A percentile compares a stretch with the other conserved stretches of the same genome.
phyloP scores from a whole-genome alignment of 352 stramenopile species.

The Phytopythium sindhum region DNA sequence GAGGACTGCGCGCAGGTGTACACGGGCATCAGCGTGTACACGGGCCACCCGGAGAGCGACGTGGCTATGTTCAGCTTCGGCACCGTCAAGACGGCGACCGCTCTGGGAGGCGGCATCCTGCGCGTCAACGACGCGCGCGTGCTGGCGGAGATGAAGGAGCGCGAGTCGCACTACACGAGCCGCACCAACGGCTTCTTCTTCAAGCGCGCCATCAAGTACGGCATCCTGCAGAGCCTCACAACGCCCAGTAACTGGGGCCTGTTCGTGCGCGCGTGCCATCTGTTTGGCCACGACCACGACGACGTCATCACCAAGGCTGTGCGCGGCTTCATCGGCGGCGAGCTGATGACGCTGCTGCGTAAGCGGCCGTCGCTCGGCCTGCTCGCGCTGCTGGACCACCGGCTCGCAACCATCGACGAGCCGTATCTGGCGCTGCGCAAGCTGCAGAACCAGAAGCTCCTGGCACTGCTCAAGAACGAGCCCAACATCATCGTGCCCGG shows the following conservation, averaged over 20 bases:
- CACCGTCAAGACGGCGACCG: slow-evolving; percentile 83
- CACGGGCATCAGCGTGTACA: slow-evolving; percentile 51
- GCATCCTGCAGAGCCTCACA: slow-evolving; percentile 58
- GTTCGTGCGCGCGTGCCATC: slow-evolving; percentile 58
- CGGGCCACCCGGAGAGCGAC: slow-evolving; percentile 52
- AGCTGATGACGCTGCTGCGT: slow-evolving; percentile 73
- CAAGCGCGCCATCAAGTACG: slow-evolving; percentile 74
- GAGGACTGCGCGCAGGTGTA: slow-evolving; percentile 84
- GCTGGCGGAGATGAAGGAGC: slow-evolving; percentile 59
- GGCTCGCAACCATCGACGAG: slow-evolving; percentile 60
- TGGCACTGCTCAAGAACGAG: slow-evolving; percentile 44
- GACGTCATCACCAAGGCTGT: slow-evolving; percentile 78
- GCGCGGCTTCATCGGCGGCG: slow-evolving; percentile 71
- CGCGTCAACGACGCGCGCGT: slow-evolving; percentile 52
- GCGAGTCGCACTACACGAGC: slow-evolving; percentile 48
- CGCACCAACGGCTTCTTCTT: slow-evolving; percentile 69
- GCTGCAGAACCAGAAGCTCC: slow-evolving; percentile 65
- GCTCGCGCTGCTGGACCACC: slow-evolving; percentile 58
- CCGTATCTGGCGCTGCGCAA: slow-evolving; percentile 65
- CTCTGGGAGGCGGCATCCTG: slow-evolving; percentile 70
- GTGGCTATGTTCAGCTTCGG: slow-evolving; percentile 88
- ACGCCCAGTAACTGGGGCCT: slow-evolving; percentile 68
- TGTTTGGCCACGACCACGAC: slow-evolving; percentile 63
- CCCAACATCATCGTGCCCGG: slow-evolving; percentile 65
- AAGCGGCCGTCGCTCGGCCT: slow-evolving; percentile 73